Evolutionary conservation across 2,329 filamentous ascomycete species (phyloP).

Genomic region (Venturia asperata): DNA sequence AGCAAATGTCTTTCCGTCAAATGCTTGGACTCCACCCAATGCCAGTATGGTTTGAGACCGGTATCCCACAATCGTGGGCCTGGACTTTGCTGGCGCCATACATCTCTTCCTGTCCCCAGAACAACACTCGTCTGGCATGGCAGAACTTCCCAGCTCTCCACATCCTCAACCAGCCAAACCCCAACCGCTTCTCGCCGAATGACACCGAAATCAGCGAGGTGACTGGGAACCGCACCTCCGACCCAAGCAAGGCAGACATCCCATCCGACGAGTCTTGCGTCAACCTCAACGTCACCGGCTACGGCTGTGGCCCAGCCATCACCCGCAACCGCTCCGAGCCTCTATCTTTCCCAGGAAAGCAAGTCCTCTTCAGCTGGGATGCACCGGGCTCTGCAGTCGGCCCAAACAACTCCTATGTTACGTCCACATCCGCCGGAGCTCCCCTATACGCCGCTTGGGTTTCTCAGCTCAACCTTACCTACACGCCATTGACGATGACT

Average conservation of each 20-base stretch:
- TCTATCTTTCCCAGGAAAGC: slow-evolving; percentile 65
- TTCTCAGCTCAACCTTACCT: slow-evolving; percentile 56
- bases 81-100: slow-evolving; percentile 78
- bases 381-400: slow-evolving; percentile 59
- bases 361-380: slow-evolving; percentile 68
- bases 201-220: slow-evolving; percentile 58
- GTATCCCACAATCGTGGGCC: slow-evolving; percentile 75
- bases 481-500: slow-evolving; percentile 56
- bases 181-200: slow-evolving; percentile 58
- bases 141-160: slow-evolving; percentile 72
- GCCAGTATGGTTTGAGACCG: slow-evolving; percentile 74
- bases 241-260: slow-evolving; percentile 45
- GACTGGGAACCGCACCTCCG: slow-evolving; percentile 51
- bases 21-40: slow-evolving; percentile 73
- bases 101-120: slow-evolving; percentile 66
- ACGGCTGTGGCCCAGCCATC: slow-evolving; percentile 58
- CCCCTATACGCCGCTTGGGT: slow-evolving; percentile 70
- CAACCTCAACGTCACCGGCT: slow-evolving; percentile 47
- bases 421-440: slow-evolving; percentile 47
- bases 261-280: slow-evolving; percentile 48
- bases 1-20: slow-evolving; percentile 80
- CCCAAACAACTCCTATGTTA: slow-evolving; percentile 77
- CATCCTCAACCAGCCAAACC: slow-evolving; percentile 71
- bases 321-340: slow-evolving; percentile 62
- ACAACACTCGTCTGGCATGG: slow-evolving; percentile 70